Evolutionary conservation across 2,329 filamentous ascomycete species (phyloP), one percentile per base, ranked within the genome.

Genomic region (Pestalotiopsis sp.): DNA sequence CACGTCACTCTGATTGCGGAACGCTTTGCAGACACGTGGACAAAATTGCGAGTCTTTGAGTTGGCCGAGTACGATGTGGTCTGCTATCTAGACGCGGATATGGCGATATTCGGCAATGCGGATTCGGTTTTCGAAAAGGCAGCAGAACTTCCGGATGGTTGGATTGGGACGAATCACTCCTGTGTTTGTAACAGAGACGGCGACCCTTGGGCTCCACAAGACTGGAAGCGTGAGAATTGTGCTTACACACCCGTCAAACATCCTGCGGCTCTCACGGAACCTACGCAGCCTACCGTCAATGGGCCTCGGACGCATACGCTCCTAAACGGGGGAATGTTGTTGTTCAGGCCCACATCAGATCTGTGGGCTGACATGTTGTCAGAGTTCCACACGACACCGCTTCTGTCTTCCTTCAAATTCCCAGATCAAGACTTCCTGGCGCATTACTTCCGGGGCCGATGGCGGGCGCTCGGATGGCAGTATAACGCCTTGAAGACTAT

Each of bases 361-460:
- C 75, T 85, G 1, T 82, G 81, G 71, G 64, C 75, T 2, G 75
- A 77, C 11, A 83, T 87, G 67, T 71, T 81, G 5, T 41, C 74
- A 2, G 80, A 78, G 65, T 84, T 85, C 72, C 74, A 80, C 41
- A 67, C 71, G 9, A 79, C 81, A 0, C 75, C 79, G 13, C 73
- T 76, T 23, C 75, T 87, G 0, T 74, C 79, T 17, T 79, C 74
- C 0, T 85, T 85, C 76, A 80, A 83, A 67, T 87, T 87, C 69
- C 85, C 85, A 0, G 84, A 86, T 69, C 85, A 87, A 73, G 85
- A 87, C 71, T 87, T 87, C 68, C 74, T 87, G 1, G 84, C 83
- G 20, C 80, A 80, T 55, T 85, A 83, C 66, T 88, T 86, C 71
- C 72, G 75, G 0, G 75, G 78, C 14, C 78, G 76, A 55, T 87